phyloP scores from a whole-genome alignment of 2,329 filamentous ascomycete species.

The Cordyceps cicadae region DNA sequence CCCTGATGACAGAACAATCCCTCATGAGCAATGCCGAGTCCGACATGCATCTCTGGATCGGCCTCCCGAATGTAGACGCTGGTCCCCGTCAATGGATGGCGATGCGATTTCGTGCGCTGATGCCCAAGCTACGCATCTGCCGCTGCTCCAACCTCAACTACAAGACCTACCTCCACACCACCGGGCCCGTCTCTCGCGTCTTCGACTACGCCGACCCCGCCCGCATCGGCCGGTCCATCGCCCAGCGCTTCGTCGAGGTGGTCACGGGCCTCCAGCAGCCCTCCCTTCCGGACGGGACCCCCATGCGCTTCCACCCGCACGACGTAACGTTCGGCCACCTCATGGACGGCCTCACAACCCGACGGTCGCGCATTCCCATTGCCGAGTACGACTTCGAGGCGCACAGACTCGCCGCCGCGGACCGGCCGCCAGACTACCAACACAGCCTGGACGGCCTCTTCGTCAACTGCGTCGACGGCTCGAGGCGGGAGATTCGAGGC shows the following conservation, averaged over 20 bases:
- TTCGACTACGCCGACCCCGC: constrained; percentile 37
- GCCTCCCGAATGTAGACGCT: constrained; percentile 34
- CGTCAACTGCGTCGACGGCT: constrained; percentile 34
- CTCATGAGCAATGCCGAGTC: constrained; percentile 25
- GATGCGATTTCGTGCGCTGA: constrained; percentile 29
- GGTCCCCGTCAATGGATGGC: constrained; percentile 33
- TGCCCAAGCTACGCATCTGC: constrained; percentile 31
- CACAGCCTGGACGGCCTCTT: constrained; percentile 37
- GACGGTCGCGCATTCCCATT: constrained; percentile 16
- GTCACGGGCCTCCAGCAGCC: constrained; percentile 33
- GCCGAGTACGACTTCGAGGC: constrained; percentile 27
- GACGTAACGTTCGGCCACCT: constrained; percentile 13
- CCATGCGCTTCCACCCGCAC: constrained; percentile 16
- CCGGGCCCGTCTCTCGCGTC: constrained; percentile 20
- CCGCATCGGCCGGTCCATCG: constrained; percentile 30
- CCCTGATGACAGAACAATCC: constrained; percentile 33
- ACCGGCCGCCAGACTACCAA: constrained; percentile 34
- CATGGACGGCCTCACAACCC: constrained; percentile 11
- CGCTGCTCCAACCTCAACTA: constrained; percentile 38
- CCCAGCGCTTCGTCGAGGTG: constrained; percentile 40
- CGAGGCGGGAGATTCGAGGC: constrained; percentile 35
- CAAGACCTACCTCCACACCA: constrained; percentile 30
- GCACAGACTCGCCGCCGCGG: constrained; percentile 29
- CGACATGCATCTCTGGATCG: constrained; percentile 35
- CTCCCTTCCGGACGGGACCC: constrained; percentile 7